Base-by-base conservation (phyloP, 2,329 filamentous ascomycete species). In the Onygena corvina region DNA sequence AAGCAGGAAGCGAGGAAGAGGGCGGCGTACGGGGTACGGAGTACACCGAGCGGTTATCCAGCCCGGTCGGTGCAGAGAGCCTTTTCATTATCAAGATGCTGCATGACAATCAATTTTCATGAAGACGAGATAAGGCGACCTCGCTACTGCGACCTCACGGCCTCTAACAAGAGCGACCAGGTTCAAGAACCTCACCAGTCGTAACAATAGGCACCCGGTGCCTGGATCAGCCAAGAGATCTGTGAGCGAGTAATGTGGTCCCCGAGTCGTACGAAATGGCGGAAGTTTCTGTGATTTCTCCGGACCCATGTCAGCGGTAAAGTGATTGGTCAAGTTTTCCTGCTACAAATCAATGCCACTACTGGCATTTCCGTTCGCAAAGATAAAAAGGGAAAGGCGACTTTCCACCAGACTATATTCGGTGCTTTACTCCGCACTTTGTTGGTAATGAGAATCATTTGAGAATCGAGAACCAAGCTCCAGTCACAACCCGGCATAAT, bases 71-170 rank as follows among this genome's bases (percentile, higher is more conserved):
- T n/a, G n/a, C n/a, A n/a, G n/a, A n/a, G n/a, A n/a, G n/a, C n/a
- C n/a, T n/a, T n/a, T n/a, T n/a, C n/a, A n/a, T n/a, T n/a, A n/a
- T n/a, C 18, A 8, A 23, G n/a, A 21, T 40, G 18, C 18, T 23
- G 16, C 11, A 6, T 25, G 4, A 11, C 20, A 8, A 21, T 12
- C 25, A 9, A 14, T 18, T 6, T 38, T 9, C 34, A 38, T 18
- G 27, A 38, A 18, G 34, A 18, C 14, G 36, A 38, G 8, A 23
- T 40, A 40, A 40, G 36, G 36, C 36, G 21, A 18, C 11, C 36
- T 23, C 36, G 36, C 36, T 40, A 40, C 36, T 40, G 36, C 36
- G 36, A 23, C 36, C 36, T 40, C 18, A n/a, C n/a, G 36, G 36
- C 18, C 36, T 40, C 36, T 40, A 21, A 40, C 36, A 21, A 23